Percentiles rank a stretch among this genome's conserved stretches.
phyloP scores from a whole-genome alignment of 495 filamentous ascomycete species.

The Cercophora samala region DNA sequence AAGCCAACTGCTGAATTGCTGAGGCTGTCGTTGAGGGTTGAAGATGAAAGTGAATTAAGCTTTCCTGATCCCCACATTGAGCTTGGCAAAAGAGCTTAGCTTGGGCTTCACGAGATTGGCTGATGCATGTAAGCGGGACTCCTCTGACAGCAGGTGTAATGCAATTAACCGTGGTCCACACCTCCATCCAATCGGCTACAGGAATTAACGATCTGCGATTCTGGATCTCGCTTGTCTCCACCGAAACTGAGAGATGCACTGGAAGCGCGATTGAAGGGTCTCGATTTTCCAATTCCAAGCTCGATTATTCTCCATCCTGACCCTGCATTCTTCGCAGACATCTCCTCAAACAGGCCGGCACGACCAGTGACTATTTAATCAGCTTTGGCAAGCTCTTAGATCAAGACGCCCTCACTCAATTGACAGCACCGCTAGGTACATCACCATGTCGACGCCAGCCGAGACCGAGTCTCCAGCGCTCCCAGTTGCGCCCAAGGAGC shows the following conservation, averaged over 20 bases:
- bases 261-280: neutral
- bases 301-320: neutral
- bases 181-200: neutral
- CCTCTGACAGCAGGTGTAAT: neutral
- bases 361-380: neutral
- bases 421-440: neutral
- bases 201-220: neutral
- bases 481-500: conserved; percentile 5
- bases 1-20: neutral
- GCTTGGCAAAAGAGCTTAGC: conserved; percentile 10
- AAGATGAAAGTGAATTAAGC: conserved; percentile 1
- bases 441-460: conserved; percentile 15
- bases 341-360: neutral
- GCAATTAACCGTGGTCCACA: neutral
- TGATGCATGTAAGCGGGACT: neutral
- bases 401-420: neutral
- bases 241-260: neutral
- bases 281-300: neutral
- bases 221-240: neutral
- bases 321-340: neutral
- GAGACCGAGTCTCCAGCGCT: conserved; percentile 6
- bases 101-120: neutral
- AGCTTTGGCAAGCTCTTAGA: neutral
- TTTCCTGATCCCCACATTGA: neutral
- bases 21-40: neutral